Percentiles rank a stretch among this genome's conserved stretches.
These are phyloP conservation scores for Botrytis deweyae DNA, from an alignment of 2,329 filamentous ascomycete species.

Conservation along the genomic window DNA sequence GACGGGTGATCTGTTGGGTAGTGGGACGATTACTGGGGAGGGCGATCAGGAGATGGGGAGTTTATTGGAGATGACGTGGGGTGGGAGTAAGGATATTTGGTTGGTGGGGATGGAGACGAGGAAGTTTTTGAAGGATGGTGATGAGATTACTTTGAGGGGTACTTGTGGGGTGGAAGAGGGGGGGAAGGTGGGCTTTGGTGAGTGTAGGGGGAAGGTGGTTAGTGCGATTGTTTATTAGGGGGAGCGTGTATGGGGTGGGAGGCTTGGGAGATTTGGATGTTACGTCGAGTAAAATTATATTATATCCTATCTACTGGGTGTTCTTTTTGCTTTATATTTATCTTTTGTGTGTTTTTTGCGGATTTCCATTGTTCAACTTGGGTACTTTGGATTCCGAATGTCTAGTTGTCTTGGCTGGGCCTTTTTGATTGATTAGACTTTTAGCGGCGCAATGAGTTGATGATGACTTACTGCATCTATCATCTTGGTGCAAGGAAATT, in stretches of 20 bases:
- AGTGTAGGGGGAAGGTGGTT: conserved; percentile 63
- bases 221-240: conserved; percentile 28
- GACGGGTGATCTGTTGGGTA: conserved; percentile 72
- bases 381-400: too few species aligned
- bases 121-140: conserved; percentile 72
- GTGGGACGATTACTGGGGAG: conserved; percentile 73
- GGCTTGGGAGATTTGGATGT: background rate
- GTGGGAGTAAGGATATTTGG: conserved; percentile 63
- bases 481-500: too few species aligned
- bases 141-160: conserved; percentile 66
- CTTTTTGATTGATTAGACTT: too few species aligned
- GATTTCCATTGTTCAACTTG: too few species aligned
- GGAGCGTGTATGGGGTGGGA: too few species aligned
- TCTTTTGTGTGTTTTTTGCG: too few species aligned
- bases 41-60: conserved; percentile 58
- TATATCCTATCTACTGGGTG: too few species aligned
- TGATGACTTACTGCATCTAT: too few species aligned
- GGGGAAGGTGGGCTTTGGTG: conserved; percentile 72
- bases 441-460: too few species aligned
- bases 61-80: conserved; percentile 69
- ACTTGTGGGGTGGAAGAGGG: conserved; percentile 61
- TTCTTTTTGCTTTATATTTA: too few species aligned
- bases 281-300: background rate
- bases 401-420: too few species aligned
- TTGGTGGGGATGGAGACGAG: conserved; percentile 65